These are phyloP conservation scores for Xanthoceras sorbifolium DNA, from an alignment of 345 rosid species.

Conservation along the genomic window DNA sequence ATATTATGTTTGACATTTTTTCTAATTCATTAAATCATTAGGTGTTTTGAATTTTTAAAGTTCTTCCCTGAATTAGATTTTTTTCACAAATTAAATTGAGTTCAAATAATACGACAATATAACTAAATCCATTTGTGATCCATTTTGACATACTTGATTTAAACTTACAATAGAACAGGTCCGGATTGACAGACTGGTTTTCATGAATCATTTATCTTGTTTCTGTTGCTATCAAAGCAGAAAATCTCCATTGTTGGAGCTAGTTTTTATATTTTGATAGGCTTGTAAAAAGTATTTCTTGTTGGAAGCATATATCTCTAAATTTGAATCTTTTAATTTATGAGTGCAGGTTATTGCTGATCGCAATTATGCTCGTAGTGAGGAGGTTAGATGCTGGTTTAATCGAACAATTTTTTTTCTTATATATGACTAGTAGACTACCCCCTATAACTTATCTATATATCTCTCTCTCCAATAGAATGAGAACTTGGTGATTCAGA, in stretches of 20 bases:
- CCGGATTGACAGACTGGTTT: neutral
- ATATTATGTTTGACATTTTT: slow-evolving; percentile 11
- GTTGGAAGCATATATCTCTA: slow-evolving; percentile 1
- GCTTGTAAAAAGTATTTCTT: neutral
- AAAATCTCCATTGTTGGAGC: neutral
- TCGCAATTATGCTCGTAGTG: slow-evolving; percentile 65
- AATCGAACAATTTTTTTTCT: neutral
- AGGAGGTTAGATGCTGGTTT: slow-evolving; percentile 58
- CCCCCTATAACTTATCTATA: neutral
- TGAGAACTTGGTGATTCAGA: neutral
- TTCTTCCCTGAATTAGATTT: neutral
- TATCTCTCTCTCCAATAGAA: neutral
- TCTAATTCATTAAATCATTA: neutral
- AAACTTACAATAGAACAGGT: slow-evolving; percentile 1
- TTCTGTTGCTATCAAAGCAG: neutral
- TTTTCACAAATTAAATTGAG: neutral
- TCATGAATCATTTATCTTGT: neutral
- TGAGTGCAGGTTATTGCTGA: slow-evolving; percentile 72
- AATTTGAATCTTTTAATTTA: slow-evolving; percentile 19
- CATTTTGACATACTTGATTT: neutral
- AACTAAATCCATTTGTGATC: neutral
- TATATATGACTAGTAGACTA: neutral
- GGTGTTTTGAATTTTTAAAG: too few relatives aligned
- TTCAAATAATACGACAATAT: neutral
- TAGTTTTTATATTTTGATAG: neutral